Conservation (phyloP, 2,329 filamentous ascomycete genomes). For the Fusarium sp. region DNA sequence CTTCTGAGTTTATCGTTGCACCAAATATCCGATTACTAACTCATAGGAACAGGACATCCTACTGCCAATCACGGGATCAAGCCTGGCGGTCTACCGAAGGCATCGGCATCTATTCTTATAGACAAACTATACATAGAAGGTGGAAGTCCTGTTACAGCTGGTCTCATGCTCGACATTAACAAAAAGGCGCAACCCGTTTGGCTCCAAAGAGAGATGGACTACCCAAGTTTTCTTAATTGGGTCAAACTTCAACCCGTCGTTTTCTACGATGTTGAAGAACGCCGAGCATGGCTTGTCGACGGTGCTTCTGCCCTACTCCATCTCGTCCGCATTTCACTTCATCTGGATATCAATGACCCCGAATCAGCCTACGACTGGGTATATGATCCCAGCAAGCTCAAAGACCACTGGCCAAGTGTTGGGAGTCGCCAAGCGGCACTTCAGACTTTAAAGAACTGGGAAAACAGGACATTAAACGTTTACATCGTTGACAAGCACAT, state of each 20-base stretch:
- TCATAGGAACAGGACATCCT: not conserved
- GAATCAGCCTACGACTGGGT: slow-evolving; percentile 25
- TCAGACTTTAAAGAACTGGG: slow-evolving; percentile 2
- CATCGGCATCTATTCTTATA: not conserved
- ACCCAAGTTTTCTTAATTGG: slow-evolving; percentile 20
- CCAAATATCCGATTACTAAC: not conserved
- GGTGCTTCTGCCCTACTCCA: slow-evolving; percentile 23
- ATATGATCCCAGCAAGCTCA: not conserved
- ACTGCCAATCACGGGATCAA: not conserved
- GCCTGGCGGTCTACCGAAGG: not conserved
- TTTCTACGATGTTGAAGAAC: slow-evolving; percentile 5
- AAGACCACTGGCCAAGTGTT: not conserved
- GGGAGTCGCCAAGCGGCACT: slow-evolving; percentile 1
- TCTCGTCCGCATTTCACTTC: slow-evolving; percentile 13
- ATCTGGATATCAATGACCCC: not conserved
- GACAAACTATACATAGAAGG: slow-evolving; percentile 21
- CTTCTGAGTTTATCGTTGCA: accelerated
- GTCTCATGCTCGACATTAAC: slow-evolving; percentile 3
- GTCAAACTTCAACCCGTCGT: not conserved
- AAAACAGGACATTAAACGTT: not conserved
- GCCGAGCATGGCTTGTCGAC: slow-evolving; percentile 16
- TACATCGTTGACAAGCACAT: not conserved
- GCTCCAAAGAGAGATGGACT: slow-evolving; percentile 17
- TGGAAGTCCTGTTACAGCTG: not conserved
- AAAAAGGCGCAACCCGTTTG: slow-evolving; percentile 10